A percentile compares a stretch with the other conserved stretches of the same genome.
Conservation (phyloP, 805 yeast species). For the Ogataea zsoltii region DNA sequence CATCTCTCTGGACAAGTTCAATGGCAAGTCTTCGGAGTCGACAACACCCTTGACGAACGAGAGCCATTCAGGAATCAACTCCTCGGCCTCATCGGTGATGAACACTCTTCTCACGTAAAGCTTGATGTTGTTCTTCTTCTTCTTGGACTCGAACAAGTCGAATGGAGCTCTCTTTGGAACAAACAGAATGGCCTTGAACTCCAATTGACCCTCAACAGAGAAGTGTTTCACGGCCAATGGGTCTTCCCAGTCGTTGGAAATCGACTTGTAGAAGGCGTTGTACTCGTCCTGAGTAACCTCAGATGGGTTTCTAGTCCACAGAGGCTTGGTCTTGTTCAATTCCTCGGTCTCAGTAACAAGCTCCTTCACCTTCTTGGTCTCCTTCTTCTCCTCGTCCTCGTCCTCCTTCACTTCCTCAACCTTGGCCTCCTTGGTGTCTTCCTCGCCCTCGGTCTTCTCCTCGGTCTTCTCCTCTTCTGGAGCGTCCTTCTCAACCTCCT, state of each 20-base stretch:
- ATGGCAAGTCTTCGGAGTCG: constrained; percentile 98
- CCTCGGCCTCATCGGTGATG: constrained; percentile 99
- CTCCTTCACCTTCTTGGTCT: constrained; percentile 90
- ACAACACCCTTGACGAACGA: constrained; percentile 98
- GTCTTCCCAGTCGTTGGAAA: constrained; percentile 99
- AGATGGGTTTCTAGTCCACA: constrained; percentile 99
- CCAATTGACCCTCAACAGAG: constrained; percentile 99
- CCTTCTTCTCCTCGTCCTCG: constrained; percentile 65
- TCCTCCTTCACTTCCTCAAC: constrained; percentile 71
- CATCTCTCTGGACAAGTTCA: constrained; percentile 99
- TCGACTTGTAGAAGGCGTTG: constrained; percentile 98
- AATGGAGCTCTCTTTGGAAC: constrained; percentile 99
- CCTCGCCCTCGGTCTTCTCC: constrained; percentile 57
- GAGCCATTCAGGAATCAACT: constrained; percentile 98
- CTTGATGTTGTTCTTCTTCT: constrained; percentile 99
- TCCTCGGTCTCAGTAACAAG: constrained; percentile 94
- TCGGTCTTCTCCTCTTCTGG: constrained; percentile 74
- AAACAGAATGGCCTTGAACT: constrained; percentile 96
- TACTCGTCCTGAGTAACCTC: constrained; percentile 98
- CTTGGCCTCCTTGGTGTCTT: constrained; percentile 61
- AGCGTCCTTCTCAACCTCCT: constrained; percentile 98
- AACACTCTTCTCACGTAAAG: constrained; percentile 98
- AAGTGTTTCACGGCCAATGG: constrained; percentile 99
- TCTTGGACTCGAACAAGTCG: constrained; percentile 96
- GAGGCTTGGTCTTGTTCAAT: constrained; percentile 97